Evolutionary conservation across 176 grass and related monocot genomes (phyloP), one percentile per base, ranked within the genome.

Genomic region (Cocos nucifera): DNA sequence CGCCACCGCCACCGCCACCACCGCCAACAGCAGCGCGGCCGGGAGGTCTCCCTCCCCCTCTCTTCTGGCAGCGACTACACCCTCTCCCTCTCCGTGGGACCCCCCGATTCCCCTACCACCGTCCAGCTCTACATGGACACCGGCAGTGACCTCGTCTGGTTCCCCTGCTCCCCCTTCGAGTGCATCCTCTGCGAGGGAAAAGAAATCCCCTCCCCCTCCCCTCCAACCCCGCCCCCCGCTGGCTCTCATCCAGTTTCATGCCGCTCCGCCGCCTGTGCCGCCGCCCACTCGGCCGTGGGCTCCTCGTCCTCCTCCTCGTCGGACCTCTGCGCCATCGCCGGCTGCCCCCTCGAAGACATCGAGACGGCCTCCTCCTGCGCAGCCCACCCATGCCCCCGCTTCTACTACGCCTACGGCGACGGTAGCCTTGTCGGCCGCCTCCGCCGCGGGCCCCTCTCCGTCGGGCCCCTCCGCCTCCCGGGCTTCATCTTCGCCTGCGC

Each of bases 161-260:
- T 95, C 80, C 90, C 90, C 59, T 89, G 86, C 74, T 82, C 86
- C 2, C 90, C 90, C 7, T 95, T 95, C 57, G 76, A 81, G 49
- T 95, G 90, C 83, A 95, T 89, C 53, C 90, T 95, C 67, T 95
- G 90, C 71, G 90, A 89, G 49, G 90, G 86, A 23, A 82, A 95
- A 59, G 55, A 74, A 16, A 59, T 57, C 14, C 68, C 69, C 2
- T 20, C 51, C 62, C 29, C 63, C 7, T 25, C 6, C 17, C 69
- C 73, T 0, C 62, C 52, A 0, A 70, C 53, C 1, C 29, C 70
- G 0, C 82, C 90, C 0, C 90, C 86, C 17, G 17, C 3, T 0
- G 86, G 72, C 51, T 86, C 86, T 2, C 77, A 23, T 8, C 80
- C 29, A 10, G 56, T 87, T 49, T 51, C 77, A 29, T 95, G 90